Base-by-base conservation (phyloP, 2,329 filamentous ascomycete species). In the Scorias spongiosa region DNA sequence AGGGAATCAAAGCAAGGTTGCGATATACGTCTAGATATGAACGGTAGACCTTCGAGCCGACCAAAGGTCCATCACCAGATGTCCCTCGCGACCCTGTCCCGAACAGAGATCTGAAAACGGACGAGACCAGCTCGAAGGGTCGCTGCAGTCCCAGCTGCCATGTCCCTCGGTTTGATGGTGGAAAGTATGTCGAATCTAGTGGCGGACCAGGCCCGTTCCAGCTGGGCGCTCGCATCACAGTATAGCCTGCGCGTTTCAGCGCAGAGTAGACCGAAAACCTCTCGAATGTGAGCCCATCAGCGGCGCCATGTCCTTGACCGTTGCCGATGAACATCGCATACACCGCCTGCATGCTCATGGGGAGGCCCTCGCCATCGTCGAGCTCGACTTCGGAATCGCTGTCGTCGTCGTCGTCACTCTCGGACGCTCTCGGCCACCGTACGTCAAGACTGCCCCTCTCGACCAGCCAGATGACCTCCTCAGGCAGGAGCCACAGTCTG, bases 241-340 rank as follows among this genome's bases (percentile, higher is more conserved):
- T 75, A 65, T 93, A 96, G 14, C 91, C 89, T 30, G 76, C 69
- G 42, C 91, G 75, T 59, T 82, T 91, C 54, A 98, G 68, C 43
- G 87, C 81, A 1, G 86, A 75, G 60, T 88, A 98, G 26, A 96
- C 89, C 41, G 83, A 84, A 54, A 86, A 96, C 56, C 85, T 78
- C 52, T 93, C 85, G 47, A 95, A 67, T 0, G 73, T 76, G 50
- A 80, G 52, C 2, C 58, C 58, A 11, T 44, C 50, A 12, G 55
- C 50, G 2, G 78, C 73, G 5, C 67, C 73, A 40, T 84, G 80
- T 5, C 38, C 38, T 15, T 36, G 32, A 12, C 9, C 32, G 18
- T 75, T 68, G 1, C 86, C 86, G 50, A 94, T 74, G 43, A 94
- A 78, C 17, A 86, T 74, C 5, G 88, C 76, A 66, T 96, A 96